Evolutionary conservation across 208 protist species (phyloP).

Genomic region (Phytomonas sp.): DNA sequence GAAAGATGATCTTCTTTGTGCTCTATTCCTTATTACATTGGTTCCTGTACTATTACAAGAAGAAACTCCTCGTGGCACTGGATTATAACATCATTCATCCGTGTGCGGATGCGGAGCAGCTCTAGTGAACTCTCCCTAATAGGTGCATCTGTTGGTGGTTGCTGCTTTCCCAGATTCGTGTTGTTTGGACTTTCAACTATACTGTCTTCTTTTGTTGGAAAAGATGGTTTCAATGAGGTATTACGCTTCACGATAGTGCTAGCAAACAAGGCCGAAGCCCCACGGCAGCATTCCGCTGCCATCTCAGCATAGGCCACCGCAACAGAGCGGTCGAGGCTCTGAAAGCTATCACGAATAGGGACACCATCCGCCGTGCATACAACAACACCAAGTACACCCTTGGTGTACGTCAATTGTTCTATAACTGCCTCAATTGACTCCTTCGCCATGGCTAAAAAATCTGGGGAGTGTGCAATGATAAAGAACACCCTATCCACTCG

Average conservation of each 20-base stretch:
- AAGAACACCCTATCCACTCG: not conserved
- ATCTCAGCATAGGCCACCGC: conserved; percentile 44
- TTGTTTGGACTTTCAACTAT: not conserved
- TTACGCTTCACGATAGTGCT: conserved; percentile 7
- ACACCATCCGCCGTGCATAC: conserved; percentile 64
- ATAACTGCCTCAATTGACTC: conserved; percentile 64
- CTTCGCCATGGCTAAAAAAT: conserved; percentile 20
- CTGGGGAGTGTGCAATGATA: not conserved
- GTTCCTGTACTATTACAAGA: conserved; percentile 76
- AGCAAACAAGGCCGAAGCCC: conserved; percentile 15
- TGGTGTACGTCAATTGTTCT: conserved; percentile 84
- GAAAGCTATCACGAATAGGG: conserved; percentile 79
- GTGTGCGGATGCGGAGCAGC: conserved; percentile 59
- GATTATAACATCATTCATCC: conserved; percentile 67
- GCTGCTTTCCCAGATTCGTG: not conserved
- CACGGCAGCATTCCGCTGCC: conserved; percentile 27
- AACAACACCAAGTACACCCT: conserved; percentile 71
- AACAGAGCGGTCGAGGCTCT: conserved; percentile 60
- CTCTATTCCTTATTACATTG: conserved; percentile 28
- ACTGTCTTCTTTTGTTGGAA: not conserved
- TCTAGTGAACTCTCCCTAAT: conserved; percentile 47
- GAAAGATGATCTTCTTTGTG: not conserved
- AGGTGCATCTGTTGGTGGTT: conserved; percentile 13
- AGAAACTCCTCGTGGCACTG: conserved; percentile 67
- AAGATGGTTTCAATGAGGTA: not conserved